Evolutionary conservation across 129 eudicot genomes (phyloP).

Genomic region (Silybum marianum): DNA sequence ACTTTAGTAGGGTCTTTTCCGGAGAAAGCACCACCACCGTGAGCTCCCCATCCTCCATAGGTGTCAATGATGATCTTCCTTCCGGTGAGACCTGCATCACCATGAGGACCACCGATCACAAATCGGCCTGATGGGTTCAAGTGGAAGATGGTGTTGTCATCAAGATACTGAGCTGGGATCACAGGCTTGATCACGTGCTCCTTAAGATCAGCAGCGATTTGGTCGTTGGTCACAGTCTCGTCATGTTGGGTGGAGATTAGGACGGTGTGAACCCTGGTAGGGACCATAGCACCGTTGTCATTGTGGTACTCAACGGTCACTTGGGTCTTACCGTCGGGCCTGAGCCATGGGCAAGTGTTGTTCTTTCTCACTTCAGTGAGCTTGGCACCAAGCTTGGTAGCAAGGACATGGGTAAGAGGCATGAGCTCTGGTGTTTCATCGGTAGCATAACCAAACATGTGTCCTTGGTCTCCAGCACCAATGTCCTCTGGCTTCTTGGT

Average conservation of each 20-base stretch:
- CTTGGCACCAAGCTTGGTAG: constrained; percentile 72
- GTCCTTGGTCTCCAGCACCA: constrained; percentile 85
- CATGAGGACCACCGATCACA: constrained; percentile 56
- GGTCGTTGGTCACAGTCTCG: constrained; percentile 44
- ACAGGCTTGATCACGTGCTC: constrained; percentile 58
- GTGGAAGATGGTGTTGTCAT: constrained; percentile 49
- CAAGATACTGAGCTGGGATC: constrained; percentile 48
- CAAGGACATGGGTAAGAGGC: constrained; percentile 77
- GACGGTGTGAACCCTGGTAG: constrained; percentile 47
- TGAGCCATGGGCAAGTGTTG: constrained; percentile 50
- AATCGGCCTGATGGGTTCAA: constrained; percentile 48
- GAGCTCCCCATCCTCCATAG: constrained; percentile 83
- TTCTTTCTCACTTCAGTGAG: constrained; percentile 48
- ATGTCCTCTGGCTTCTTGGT: constrained; percentile 73
- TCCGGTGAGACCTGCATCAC: constrained; percentile 75
- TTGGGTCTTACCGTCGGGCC: constrained; percentile 52
- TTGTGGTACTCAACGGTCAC: constrained; percentile 46
- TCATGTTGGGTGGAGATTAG: constrained; percentile 48
- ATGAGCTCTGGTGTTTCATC: constrained; percentile 73
- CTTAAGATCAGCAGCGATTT: constrained; percentile 57
- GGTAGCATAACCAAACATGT: constrained; percentile 79
- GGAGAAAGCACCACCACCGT: constrained; percentile 46
- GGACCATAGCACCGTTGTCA: constrained; percentile 51
- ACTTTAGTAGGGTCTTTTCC: constrained; percentile 73
- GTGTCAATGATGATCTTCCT: constrained; percentile 77